phyloP scores from a whole-genome alignment of 495 filamentous ascomycete species.

The Penicillium odoratum region DNA sequence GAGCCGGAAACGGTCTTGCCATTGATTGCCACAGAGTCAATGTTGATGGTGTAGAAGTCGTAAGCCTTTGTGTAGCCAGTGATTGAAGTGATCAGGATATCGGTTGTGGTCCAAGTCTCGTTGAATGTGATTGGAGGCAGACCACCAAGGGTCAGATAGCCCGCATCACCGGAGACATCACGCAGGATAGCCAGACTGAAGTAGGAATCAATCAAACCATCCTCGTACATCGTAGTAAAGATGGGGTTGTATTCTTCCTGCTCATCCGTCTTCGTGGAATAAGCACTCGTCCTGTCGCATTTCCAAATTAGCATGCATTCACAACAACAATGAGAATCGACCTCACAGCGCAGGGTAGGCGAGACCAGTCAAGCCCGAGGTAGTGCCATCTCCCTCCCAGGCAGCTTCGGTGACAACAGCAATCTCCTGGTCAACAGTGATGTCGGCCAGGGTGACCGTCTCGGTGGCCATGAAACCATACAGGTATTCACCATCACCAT shows the following conservation, averaged over 20 bases:
- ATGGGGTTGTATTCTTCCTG: slow-evolving; percentile 51
- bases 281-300: slow-evolving; percentile 4
- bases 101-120: slow-evolving; percentile 36
- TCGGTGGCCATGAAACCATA: slow-evolving; percentile 56
- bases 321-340: too few relatives aligned
- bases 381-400: slow-evolving; percentile 46
- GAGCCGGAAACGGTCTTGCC: slow-evolving; percentile 21
- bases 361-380: slow-evolving; percentile 56
- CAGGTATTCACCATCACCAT: slow-evolving; percentile 53
- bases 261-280: neutral
- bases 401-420: slow-evolving; percentile 48
- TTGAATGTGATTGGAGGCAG: slow-evolving; percentile 40
- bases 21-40: slow-evolving; percentile 37
- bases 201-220: slow-evolving; percentile 50
- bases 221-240: slow-evolving; percentile 56
- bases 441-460: slow-evolving; percentile 51
- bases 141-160: slow-evolving; percentile 55
- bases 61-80: slow-evolving; percentile 20
- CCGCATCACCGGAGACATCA: slow-evolving; percentile 24
- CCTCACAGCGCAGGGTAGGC: slow-evolving; percentile 50
- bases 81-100: slow-evolving; percentile 33
- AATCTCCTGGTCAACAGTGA: slow-evolving; percentile 54
- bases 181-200: slow-evolving; percentile 47
- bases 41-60: slow-evolving; percentile 45
- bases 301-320: neutral